Evolutionary conservation across 2,329 filamentous ascomycete genomes (phyloP), one percentile per base, ranked within the genome.

Genomic region (Cladosporium sp.): DNA sequence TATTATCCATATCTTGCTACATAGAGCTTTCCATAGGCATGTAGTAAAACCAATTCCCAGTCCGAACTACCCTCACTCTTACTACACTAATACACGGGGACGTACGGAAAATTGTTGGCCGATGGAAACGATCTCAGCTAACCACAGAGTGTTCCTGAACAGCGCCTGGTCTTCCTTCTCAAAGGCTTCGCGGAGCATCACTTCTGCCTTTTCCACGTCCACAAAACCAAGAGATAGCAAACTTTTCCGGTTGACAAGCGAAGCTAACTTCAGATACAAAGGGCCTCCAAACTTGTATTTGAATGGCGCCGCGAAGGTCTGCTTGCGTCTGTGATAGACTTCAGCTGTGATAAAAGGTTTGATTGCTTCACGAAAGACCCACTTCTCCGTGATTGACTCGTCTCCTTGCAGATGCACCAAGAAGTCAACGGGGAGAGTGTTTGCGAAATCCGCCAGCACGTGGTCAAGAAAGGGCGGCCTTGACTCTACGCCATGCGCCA

Each of bases 291-390:
- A 16, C 22, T 55, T 43, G 19, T 52, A 63, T 37, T 46, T 41
- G 46, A 56, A 55, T 1, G 62, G 62, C 31, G 60, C 62, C 5
- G 55, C 53, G 33, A 56, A 64, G 2, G 61, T 55, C 37, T 62
- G 56, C 46, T 64, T 64, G n/a, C 49, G 55, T 14, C 60, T 45
- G 6, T 51, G 35, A 28, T 63, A 64, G 22, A 64, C 16, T 49
- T 64, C 62, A 7, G 55, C 43, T 3, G 59, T 62, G 34, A 64
- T 52, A 34, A 56, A 64, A 9, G 60, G 59, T 43, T 55, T 57
- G 19, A 52, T 52, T 3, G 62, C 62, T 52, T 63, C 60, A 9
- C 61, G 54, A 9, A 64, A 46, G 35, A 63, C 54, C 56, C 56
- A 63, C 41, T 64, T 64, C 43, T 62, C 60, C 8, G 22, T 32